Percentiles rank a stretch among this genome's conserved stretches.
phyloP scores from a whole-genome alignment of 345 rosid species.

The Pugionium dolabratum region DNA sequence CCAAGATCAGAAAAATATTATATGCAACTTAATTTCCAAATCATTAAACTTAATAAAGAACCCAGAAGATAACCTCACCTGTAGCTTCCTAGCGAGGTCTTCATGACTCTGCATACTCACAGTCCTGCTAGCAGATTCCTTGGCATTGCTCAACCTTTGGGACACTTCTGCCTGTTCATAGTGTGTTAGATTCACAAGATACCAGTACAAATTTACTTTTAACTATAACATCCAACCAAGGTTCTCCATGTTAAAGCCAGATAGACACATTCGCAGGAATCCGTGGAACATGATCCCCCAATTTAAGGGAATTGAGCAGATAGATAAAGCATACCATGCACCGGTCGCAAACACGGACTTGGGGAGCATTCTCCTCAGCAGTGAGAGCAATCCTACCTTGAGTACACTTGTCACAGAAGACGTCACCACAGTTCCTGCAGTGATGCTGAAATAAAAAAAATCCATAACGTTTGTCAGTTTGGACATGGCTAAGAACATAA shows the following conservation, averaged over 20 bases:
- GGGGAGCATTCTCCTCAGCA: conserved; percentile 91
- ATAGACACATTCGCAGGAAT: background rate
- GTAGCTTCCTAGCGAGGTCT: conserved; percentile 96
- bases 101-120: conserved; percentile 76
- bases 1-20: conserved; percentile 21
- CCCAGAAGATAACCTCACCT: conserved; percentile 46
- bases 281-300: background rate
- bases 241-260: conserved; percentile 17
- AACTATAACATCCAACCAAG: background rate
- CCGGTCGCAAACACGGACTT: conserved; percentile 94
- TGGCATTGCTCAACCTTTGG: conserved; percentile 83
- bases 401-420: conserved; percentile 97
- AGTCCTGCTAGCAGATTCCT: conserved; percentile 72
- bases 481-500: background rate
- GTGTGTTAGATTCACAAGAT: conserved; percentile 16
- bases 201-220: background rate
- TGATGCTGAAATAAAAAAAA: conserved; percentile 68
- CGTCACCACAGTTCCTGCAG: conserved; percentile 98
- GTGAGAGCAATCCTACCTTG: conserved; percentile 93
- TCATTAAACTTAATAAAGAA: conserved; percentile 2
- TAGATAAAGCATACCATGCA: conserved; percentile 70
- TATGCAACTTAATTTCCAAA: background rate
- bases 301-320: conserved; percentile 1
- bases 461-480: conserved; percentile 13
- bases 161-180: conserved; percentile 83